Evolutionary conservation across 495 filamentous ascomycete genomes (phyloP).

Genomic region (Aspergillus saccharolyticus): DNA sequence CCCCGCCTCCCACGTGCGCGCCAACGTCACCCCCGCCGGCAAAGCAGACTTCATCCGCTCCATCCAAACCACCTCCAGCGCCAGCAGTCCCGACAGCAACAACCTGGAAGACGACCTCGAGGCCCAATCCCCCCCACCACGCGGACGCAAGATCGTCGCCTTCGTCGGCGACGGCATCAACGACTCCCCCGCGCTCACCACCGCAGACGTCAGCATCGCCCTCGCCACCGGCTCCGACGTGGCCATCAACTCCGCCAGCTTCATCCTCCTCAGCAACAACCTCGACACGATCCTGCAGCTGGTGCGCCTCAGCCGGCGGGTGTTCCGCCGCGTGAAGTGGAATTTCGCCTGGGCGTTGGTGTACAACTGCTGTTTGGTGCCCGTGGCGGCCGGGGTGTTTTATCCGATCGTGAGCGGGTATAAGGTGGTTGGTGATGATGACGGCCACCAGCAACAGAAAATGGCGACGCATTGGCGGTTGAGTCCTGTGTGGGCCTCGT

Average conservation of each 20-base stretch:
- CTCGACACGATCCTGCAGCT: conserved; percentile 67
- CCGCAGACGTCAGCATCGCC: conserved; percentile 78
- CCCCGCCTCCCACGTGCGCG: conserved; percentile 68
- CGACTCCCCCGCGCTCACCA: conserved; percentile 75
- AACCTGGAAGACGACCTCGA: too few species aligned
- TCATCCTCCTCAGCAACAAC: conserved; percentile 76
- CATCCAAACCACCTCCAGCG: conserved; percentile 48
- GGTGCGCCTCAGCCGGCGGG: conserved; percentile 61
- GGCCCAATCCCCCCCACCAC: conserved; percentile 3
- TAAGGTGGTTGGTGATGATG: too few species aligned
- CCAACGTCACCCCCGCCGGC: conserved; percentile 77
- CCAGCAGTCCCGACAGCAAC: too few species aligned
- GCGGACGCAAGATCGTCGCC: conserved; percentile 41
- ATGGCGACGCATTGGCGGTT: conserved; percentile 46
- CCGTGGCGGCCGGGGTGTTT: conserved; percentile 75
- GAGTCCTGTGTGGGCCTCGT: conserved; percentile 76
- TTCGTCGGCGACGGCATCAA: conserved; percentile 87
- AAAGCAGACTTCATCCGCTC: conserved; percentile 81
- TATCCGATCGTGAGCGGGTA: conserved; percentile 60
- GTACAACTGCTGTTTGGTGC: conserved; percentile 76
- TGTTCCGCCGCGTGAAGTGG: conserved; percentile 75
- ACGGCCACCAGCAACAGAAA: too few species aligned
- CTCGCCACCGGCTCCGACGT: conserved; percentile 82
- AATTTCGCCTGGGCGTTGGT: conserved; percentile 89
- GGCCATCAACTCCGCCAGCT: conserved; percentile 73